phyloP scores from a whole-genome alignment of 2,329 filamentous ascomycete species.

The Calonectria naviculata region DNA sequence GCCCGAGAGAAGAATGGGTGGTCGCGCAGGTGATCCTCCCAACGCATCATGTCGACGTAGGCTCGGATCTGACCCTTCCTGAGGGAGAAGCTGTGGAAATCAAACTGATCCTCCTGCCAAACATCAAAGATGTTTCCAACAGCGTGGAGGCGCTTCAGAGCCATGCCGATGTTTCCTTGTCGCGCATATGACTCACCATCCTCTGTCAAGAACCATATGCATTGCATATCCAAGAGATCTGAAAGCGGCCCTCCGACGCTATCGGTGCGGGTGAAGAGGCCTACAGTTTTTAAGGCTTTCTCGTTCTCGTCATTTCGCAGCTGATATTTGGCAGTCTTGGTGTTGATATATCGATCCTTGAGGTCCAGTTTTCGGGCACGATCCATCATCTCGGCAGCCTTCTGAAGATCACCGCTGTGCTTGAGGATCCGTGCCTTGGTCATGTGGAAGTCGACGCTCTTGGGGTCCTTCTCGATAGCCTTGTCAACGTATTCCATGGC shows the following conservation, averaged over 20 bases:
- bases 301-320: conserved; percentile 93
- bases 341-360: conserved; percentile 97
- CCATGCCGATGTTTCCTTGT: conserved; percentile 83
- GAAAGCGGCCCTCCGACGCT: conserved; percentile 87
- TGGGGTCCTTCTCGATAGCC: conserved; percentile 81
- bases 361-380: conserved; percentile 85
- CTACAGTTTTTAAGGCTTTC: conserved; percentile 86
- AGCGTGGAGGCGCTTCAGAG: conserved; percentile 90
- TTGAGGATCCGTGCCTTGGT: conserved; percentile 96
- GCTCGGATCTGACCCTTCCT: conserved; percentile 95
- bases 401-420: conserved; percentile 82
- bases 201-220: conserved; percentile 95
- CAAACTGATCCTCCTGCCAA: conserved; percentile 99
- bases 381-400: conserved; percentile 90
- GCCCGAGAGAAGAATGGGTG: conserved; percentile 93
- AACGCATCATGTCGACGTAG: conserved; percentile 95
- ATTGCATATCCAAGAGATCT: conserved; percentile 98
- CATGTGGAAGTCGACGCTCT: conserved; percentile 92
- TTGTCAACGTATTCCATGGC: conserved; percentile 86
- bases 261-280: conserved; percentile 93
- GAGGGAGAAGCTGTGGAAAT: conserved; percentile 98
- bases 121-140: conserved; percentile 94
- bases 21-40: conserved; percentile 91
- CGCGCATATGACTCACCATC: conserved; percentile 91
- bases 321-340: conserved; percentile 97